Percentiles rank a stretch among this genome's conserved stretches.
phyloP scores from a whole-genome alignment of 2,329 filamentous ascomycete species.

The Botryotinia narcissicola region DNA sequence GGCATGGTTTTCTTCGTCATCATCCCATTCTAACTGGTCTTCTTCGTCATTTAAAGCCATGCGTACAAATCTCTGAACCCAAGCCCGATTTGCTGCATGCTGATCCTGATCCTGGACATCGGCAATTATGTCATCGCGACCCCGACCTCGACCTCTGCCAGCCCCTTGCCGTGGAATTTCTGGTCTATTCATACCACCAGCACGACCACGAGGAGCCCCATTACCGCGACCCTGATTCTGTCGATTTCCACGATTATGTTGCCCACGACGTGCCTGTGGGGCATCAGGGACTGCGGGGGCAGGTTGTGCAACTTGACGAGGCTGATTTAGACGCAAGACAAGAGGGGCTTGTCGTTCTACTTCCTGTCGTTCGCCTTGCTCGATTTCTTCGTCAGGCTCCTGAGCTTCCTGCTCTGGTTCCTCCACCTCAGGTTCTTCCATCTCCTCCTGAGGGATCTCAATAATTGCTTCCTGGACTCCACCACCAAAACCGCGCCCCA shows the following conservation, averaged over 20 bases:
- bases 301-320: slow-evolving; percentile 27
- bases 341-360: slow-evolving; percentile 38
- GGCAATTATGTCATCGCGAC: slow-evolving; percentile 16
- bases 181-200: not conserved
- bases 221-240: slow-evolving; percentile 11
- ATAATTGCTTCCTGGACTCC: slow-evolving; percentile 22
- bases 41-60: slow-evolving; percentile 40
- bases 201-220: slow-evolving; percentile 14
- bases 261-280: slow-evolving; percentile 21
- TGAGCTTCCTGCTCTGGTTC: slow-evolving; percentile 23
- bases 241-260: slow-evolving; percentile 4
- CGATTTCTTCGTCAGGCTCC: slow-evolving; percentile 23
- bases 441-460: slow-evolving; percentile 21
- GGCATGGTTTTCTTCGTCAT: slow-evolving; percentile 46
- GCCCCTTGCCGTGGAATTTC: slow-evolving; percentile 7
- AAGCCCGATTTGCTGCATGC: slow-evolving; percentile 33
- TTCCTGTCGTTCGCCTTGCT: slow-evolving; percentile 22
- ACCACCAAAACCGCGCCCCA: slow-evolving; percentile 33
- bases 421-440: slow-evolving; percentile 5
- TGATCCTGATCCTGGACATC: slow-evolving; percentile 22
- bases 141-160: not conserved
- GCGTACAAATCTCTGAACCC: slow-evolving; percentile 39
- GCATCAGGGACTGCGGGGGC: slow-evolving; percentile 30
- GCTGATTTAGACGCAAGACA: slow-evolving; percentile 37
- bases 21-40: slow-evolving; percentile 39